These are phyloP conservation scores for Oxytropis ochrocephala DNA, from an alignment of 306 rosid species.

Conservation along the genomic window DNA sequence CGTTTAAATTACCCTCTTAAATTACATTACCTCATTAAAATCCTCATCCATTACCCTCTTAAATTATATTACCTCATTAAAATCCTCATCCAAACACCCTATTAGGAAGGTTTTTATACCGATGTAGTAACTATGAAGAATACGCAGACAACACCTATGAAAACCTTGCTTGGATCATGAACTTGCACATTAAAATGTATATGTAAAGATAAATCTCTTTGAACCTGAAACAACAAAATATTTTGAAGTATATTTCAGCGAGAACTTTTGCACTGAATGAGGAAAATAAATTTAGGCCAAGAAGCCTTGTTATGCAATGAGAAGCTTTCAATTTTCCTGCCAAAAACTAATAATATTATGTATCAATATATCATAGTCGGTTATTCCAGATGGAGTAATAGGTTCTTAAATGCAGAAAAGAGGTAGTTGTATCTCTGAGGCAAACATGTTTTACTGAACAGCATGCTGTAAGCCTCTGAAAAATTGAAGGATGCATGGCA, in stretches of 20 bases:
- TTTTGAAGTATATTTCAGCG: neutral
- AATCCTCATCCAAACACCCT: too few relatives aligned
- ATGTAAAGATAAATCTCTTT: neutral
- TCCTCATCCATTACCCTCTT: too few relatives aligned
- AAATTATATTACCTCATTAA: too few relatives aligned
- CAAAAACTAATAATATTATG: neutral
- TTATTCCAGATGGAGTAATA: neutral
- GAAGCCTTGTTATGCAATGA: neutral
- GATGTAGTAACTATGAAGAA: neutral
- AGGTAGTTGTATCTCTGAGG: neutral
- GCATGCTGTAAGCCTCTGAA: neutral
- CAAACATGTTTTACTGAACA: neutral
- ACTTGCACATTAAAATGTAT: neutral
- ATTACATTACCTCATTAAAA: too few relatives aligned
- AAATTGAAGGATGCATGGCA: neutral
- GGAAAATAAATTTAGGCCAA: neutral
- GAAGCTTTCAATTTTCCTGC: neutral
- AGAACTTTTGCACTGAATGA: neutral
- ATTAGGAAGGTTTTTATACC: neutral
- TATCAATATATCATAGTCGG: neutral
- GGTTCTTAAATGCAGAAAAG: neutral
- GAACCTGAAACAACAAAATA: neutral
- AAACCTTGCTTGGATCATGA: neutral
- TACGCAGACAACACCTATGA: neutral
- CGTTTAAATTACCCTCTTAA: too few relatives aligned